Evolutionary conservation across 2,329 filamentous ascomycete genomes (phyloP), one percentile per base, ranked within the genome.

Genomic region (Rhynchosporium agropyri): DNA sequence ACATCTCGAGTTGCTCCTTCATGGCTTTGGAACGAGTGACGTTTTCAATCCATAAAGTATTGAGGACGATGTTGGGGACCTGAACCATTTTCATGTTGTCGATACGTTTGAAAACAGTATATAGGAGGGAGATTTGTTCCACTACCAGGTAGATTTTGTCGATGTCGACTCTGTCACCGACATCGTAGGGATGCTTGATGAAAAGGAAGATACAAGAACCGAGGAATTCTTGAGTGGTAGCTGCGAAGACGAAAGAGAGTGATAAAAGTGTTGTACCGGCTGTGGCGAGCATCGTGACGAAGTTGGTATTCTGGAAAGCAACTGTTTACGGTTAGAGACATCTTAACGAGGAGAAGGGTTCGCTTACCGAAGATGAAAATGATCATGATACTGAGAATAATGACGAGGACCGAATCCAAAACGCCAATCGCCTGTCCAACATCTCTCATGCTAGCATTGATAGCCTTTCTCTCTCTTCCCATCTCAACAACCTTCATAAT

Each of bases 131-230:
- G 71, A 98, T 98, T 75, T 93, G 91, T 76, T 98, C 92, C 10
- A 99, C 95, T 4, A 92, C 82, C 69, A 96, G 86, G 70, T 87
- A 83, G 68, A 88, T 83, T 63, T 79, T 79, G 13, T 76, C 76
- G 67, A 98, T 89, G 71, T 97, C 92, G 49, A 98, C 91, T 31
- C 95, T 89, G 75, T 99, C 95, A 65, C 94, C 93, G 28, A 98
- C 92, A 74, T 99, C 95, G 75, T 90, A 98, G 0, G 95, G 94
- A 75, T 99, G 95, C 81, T 99, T 99, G 80, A 98, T 92, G 72
- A 99, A 99, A 1, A 99, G 80, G 80, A 99, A 99, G 73, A 99
- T 97, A 80, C 94, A 98, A 43, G 93, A 97, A 72, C 94, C 94
- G n/a, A 99, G 85, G 67, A 99, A 90, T 77, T 99, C 95, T 77